These are phyloP conservation scores for Leishmania major DNA, from an alignment of 208 protist species.

Conservation along the genomic window DNA sequence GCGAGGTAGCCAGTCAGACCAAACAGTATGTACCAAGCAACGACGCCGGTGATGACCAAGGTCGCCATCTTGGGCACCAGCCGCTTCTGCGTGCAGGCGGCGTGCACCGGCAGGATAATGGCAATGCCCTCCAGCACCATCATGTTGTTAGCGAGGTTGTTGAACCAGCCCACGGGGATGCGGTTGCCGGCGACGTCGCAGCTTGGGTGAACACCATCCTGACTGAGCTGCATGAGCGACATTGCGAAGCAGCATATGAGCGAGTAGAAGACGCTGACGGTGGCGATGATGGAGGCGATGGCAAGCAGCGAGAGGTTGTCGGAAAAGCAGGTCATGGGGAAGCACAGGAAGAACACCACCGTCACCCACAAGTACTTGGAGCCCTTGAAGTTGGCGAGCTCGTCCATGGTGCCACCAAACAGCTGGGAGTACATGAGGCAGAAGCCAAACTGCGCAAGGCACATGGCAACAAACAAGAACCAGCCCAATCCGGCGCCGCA, in stretches of 20 bases:
- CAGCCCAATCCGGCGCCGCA: conserved; percentile 54
- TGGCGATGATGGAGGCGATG: conserved; percentile 63
- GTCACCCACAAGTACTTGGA: conserved; percentile 60
- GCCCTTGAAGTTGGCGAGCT: conserved; percentile 38
- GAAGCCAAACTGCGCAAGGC: conserved; percentile 86
- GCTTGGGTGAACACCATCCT: conserved; percentile 18
- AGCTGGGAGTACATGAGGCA: conserved; percentile 87
- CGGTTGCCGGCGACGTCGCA: conserved; percentile 35
- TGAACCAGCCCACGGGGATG: conserved; percentile 57
- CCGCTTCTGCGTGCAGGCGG: conserved; percentile 64
- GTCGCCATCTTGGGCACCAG: conserved; percentile 53
- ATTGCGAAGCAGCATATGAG: conserved; percentile 50
- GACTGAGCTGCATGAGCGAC: conserved; percentile 26
- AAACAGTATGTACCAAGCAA: conserved; percentile 64
- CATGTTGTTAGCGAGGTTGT: conserved; percentile 80
- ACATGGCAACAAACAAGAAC: conserved; percentile 67
- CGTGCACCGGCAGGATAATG: conserved; percentile 72
- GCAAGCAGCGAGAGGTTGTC: conserved; percentile 63
- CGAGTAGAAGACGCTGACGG: conserved; percentile 63
- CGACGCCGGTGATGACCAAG: conserved; percentile 47
- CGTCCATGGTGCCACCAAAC: conserved; percentile 52
- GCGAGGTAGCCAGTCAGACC: conserved; percentile 75
- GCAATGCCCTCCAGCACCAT: conserved; percentile 82
- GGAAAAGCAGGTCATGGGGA: conserved; percentile 67
- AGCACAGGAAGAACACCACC: conserved; percentile 51